Evolutionary conservation across 352 stramenopile species (phyloP).

Genomic region (Globisporangium paddicum): DNA sequence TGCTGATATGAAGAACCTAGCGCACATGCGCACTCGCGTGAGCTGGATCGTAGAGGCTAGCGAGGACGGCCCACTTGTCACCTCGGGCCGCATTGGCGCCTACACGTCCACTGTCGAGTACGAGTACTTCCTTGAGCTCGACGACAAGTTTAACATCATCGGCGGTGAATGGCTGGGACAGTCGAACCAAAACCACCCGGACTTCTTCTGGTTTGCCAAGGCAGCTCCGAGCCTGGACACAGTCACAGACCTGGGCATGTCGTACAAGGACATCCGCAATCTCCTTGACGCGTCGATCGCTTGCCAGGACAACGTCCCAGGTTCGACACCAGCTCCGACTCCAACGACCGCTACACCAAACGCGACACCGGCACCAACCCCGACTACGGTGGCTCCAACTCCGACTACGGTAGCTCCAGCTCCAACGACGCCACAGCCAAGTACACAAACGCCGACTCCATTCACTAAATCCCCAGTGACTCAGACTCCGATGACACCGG

Average conservation of each 20-base stretch:
- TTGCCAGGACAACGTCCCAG: neutral
- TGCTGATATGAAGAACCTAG: neutral
- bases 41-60: conserved; percentile 52
- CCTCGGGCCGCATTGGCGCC: conserved; percentile 33
- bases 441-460: too few species aligned
- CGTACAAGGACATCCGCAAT: conserved; percentile 5
- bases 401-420: neutral
- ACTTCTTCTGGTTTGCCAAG: conserved; percentile 50
- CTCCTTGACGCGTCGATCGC: conserved; percentile 4
- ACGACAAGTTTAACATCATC: conserved; percentile 56
- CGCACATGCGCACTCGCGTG: conserved; percentile 31
- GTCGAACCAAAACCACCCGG: conserved; percentile 50
- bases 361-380: neutral
- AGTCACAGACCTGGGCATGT: conserved; percentile 6
- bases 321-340: neutral
- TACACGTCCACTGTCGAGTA: conserved; percentile 53
- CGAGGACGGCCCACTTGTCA: conserved; percentile 45
- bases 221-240: neutral
- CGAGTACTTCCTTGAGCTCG: conserved; percentile 63
- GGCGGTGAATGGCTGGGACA: conserved; percentile 59
- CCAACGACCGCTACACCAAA: neutral
- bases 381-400: neutral
- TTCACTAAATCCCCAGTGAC: neutral
- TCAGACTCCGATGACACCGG: neutral
- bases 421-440: too few species aligned